A percentile compares a stretch with the other conserved stretches of the same genome.
phyloP scores from a whole-genome alignment of 179 eudicot species.

The Beta macrorhiza region DNA sequence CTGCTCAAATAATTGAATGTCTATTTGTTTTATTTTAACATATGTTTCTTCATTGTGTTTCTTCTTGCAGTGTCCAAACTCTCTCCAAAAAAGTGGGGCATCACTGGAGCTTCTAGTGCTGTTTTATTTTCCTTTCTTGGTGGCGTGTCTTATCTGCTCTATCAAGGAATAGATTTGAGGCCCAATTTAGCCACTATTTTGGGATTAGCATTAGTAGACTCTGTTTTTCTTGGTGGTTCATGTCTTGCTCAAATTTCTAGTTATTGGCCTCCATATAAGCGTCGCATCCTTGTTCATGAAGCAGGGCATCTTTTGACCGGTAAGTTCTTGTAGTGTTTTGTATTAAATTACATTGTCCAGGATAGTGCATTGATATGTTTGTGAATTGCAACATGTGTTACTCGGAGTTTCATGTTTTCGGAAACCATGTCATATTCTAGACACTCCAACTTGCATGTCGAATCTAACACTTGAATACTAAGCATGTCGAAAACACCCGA shows the following conservation, averaged over 20 bases:
- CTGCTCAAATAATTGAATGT: not conserved
- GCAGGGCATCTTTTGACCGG: slow-evolving; percentile 97
- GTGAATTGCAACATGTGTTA: not conserved
- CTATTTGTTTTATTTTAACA: not conserved
- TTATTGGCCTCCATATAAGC: slow-evolving; percentile 93
- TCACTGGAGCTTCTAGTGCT: slow-evolving; percentile 68
- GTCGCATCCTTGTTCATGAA: slow-evolving; percentile 95
- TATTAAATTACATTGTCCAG: not conserved
- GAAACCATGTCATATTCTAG: not conserved
- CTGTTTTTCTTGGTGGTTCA: slow-evolving; percentile 81
- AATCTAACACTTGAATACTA: not conserved
- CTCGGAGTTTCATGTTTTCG: not conserved
- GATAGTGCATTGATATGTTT: not conserved
- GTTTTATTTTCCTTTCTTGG: slow-evolving; percentile 61
- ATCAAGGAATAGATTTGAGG: slow-evolving; percentile 82
- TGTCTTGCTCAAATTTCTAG: slow-evolving; percentile 90
- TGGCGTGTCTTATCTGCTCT: slow-evolving; percentile 70
- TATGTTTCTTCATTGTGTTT: slow-evolving; percentile 14
- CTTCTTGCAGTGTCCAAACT: slow-evolving; percentile 62
- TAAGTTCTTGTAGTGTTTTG: slow-evolving; percentile 22
- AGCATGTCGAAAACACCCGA: not conserved
- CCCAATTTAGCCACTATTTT: slow-evolving; percentile 72
- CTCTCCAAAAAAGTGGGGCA: slow-evolving; percentile 96
- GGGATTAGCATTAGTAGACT: slow-evolving; percentile 67
- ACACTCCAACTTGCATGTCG: not conserved